Evolutionary conservation across 768 basidiomycete genomes (phyloP).

Genomic region (Neoboletus brunneissimus): DNA sequence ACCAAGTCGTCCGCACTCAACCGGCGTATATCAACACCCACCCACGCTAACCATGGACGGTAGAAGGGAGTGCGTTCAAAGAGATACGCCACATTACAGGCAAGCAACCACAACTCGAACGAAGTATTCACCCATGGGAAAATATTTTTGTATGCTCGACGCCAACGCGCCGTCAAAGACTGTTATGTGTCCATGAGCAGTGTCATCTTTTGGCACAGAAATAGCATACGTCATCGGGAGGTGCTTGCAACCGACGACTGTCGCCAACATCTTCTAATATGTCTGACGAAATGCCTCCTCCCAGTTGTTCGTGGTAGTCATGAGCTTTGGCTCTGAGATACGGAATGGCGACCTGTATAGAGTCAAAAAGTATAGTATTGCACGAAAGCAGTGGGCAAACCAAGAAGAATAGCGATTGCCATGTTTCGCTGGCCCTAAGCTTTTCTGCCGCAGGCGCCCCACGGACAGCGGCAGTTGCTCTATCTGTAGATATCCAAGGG

Average conservation of each 20-base stretch:
- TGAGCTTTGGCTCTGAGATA: slow-evolving; percentile 87
- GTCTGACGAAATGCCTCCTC: slow-evolving; percentile 75
- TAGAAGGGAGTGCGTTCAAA: slow-evolving; percentile 86
- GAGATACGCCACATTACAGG: slow-evolving; percentile 85
- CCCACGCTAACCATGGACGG: slow-evolving; percentile 88
- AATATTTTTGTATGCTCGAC: slow-evolving; percentile 60
- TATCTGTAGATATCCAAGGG: slow-evolving; percentile 67
- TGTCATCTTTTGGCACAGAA: background rate
- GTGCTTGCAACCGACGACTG: slow-evolving; percentile 41
- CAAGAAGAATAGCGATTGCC: slow-evolving; percentile 75
- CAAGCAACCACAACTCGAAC: slow-evolving; percentile 80
- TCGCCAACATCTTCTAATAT: slow-evolving; percentile 54
- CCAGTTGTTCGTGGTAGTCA: slow-evolving; percentile 87
- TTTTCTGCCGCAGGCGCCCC: slow-evolving; percentile 63
- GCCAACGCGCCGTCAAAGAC: slow-evolving; percentile 53
- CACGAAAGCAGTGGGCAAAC: slow-evolving; percentile 43
- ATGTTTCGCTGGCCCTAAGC: slow-evolving; percentile 64
- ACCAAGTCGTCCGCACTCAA: slow-evolving; percentile 79
- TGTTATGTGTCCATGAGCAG: slow-evolving; percentile 24
- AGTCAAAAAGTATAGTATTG: background rate
- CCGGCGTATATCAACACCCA: slow-evolving; percentile 80
- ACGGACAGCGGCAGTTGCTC: slow-evolving; percentile 64
- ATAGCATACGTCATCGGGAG: slow-evolving; percentile 51
- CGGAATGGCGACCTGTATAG: slow-evolving; percentile 69
- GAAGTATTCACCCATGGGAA: slow-evolving; percentile 82